These are phyloP conservation scores for Fennellomyces sp. DNA, from an alignment of 371 early-diverging fungal genomes.

Conservation along the genomic window DNA sequence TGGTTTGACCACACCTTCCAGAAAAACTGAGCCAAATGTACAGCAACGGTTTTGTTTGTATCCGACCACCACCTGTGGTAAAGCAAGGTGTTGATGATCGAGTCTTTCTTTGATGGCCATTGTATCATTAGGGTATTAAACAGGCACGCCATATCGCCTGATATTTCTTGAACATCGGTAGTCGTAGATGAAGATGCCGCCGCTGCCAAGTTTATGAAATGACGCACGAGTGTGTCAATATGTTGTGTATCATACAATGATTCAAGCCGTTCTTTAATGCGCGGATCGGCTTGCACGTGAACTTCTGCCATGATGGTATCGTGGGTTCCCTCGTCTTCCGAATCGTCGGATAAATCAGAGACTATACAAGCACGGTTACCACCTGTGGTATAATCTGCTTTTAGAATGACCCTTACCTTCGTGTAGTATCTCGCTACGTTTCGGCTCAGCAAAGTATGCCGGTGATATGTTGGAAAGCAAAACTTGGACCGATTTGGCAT, in stretches of 20 bases:
- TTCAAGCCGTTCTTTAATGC: constrained; percentile 50
- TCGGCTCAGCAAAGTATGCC: constrained; percentile 16
- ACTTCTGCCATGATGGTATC: constrained; percentile 32
- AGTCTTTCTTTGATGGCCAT: constrained; percentile 60
- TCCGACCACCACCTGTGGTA: constrained; percentile 38
- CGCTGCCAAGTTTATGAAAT: constrained; percentile 24
- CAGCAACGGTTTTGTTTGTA: not conserved
- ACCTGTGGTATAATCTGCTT: not conserved
- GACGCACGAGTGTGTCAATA: constrained; percentile 46
- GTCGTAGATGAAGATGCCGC: not conserved
- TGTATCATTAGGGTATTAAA: constrained; percentile 60
- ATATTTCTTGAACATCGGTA: constrained; percentile 18
- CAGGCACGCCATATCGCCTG: constrained; percentile 27
- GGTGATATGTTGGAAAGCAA: constrained; percentile 14
- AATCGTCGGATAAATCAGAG: not conserved
- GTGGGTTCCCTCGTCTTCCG: constrained; percentile 27
- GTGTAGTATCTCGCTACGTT: not conserved
- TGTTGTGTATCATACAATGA: constrained; percentile 48
- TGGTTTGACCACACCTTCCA: constrained; percentile 35
- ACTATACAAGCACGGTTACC: not conserved
- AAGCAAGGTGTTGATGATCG: constrained; percentile 54
- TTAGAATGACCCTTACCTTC: constrained; percentile 6
- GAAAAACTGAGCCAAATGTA: constrained; percentile 25
- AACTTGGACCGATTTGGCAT: not conserved
- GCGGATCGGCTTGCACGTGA: constrained; percentile 31